Percentiles rank a stretch among this genome's conserved stretches.
Conservation (phyloP, 1,284 basidiomycete genomes). For the Rhizoctonia solani region DNA sequence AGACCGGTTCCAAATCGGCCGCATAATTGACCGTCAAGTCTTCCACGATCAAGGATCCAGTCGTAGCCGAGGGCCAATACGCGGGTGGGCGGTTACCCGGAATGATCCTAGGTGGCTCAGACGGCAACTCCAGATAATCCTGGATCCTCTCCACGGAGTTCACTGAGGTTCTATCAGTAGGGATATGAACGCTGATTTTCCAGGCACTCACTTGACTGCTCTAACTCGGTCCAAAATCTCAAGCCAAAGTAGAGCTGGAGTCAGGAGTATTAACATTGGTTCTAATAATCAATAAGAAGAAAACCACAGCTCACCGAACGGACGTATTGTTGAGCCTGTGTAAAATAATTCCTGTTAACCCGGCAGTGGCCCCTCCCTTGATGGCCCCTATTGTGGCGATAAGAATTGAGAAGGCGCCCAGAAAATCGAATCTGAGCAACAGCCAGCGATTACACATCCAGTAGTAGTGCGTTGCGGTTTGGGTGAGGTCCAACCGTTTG, state of each 20-base stretch:
- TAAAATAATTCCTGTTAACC: not conserved
- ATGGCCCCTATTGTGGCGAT: not conserved
- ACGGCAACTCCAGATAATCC: constrained; percentile 10
- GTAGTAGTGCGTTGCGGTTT: constrained; percentile 24
- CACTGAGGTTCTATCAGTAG: too few species aligned
- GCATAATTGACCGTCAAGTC: constrained; percentile 8
- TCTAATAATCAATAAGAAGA: not conserved
- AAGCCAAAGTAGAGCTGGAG: constrained; percentile 15
- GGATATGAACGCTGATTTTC: too few species aligned
- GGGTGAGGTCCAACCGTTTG: constrained; percentile 12
- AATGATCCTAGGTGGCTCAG: constrained; percentile 7
- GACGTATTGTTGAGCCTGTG: not conserved
- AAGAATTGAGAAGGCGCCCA: not conserved
- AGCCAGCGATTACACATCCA: constrained; percentile 16
- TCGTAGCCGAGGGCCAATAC: constrained; percentile 13
- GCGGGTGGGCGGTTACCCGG: constrained; percentile 17
- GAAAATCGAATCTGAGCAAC: not conserved
- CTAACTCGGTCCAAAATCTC: constrained; percentile 6
- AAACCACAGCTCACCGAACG: not conserved
- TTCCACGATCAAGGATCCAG: not conserved
- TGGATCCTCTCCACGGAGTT: constrained; percentile 23
- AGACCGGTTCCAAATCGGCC: constrained; percentile 10
- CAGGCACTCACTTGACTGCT: constrained; percentile 1
- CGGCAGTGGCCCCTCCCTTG: not conserved
- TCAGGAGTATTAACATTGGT: not conserved